Percentiles rank a stretch among this genome's conserved stretches.
Evolutionary conservation across 768 basidiomycete species (phyloP).

Genomic region (Lactarius indigo): DNA sequence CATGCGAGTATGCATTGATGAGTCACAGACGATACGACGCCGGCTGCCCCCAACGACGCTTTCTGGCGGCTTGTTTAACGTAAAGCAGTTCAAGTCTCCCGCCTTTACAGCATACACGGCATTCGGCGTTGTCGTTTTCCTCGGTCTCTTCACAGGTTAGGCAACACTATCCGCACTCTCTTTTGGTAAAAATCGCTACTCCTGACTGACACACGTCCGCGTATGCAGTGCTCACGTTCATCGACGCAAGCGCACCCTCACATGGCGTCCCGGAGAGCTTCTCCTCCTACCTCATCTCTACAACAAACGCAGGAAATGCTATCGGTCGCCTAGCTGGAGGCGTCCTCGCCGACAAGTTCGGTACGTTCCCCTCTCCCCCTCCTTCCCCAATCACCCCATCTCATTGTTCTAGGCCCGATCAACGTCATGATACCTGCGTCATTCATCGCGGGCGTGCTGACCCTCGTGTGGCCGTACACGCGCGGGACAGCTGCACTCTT

Average conservation of each 20-base stretch:
- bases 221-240: conserved; percentile 63
- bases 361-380: conserved; percentile 31
- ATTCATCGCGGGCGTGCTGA: conserved; percentile 50
- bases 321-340: conserved; percentile 59
- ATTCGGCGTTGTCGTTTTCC: conserved; percentile 53
- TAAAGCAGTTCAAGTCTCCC: conserved; percentile 50
- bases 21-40: conserved; percentile 34
- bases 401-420: conserved; percentile 47
- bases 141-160: conserved; percentile 58
- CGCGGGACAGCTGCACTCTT: conserved; percentile 43
- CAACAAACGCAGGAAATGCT: conserved; percentile 63
- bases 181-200: neutral
- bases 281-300: conserved; percentile 61
- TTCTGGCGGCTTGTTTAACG: conserved; percentile 57
- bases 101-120: conserved; percentile 56
- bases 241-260: conserved; percentile 52
- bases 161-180: neutral
- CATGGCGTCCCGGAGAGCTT: conserved; percentile 49
- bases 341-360: conserved; percentile 49
- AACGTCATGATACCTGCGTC: conserved; percentile 69
- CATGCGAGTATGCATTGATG: conserved; percentile 10
- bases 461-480: conserved; percentile 70
- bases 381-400: neutral
- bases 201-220: neutral
- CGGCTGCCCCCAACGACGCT: conserved; percentile 53